These are phyloP conservation scores for Diaporthe citriasiana DNA, from an alignment of 2,329 filamentous ascomycete genomes.

Conservation along the genomic window DNA sequence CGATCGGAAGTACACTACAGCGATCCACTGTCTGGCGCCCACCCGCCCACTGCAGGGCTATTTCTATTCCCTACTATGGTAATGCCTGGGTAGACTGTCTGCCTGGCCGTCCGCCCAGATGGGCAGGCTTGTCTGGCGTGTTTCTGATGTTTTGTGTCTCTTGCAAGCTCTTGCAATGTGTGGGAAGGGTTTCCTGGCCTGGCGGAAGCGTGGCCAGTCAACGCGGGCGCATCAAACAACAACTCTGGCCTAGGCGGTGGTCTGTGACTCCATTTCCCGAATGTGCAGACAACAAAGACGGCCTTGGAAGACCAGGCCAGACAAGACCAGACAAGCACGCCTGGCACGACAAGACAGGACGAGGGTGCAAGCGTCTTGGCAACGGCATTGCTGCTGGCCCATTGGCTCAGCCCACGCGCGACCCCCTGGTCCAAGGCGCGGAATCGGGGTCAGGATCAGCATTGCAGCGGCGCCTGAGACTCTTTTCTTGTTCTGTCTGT, in stretches of 20 bases:
- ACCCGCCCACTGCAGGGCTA: slow-evolving; percentile 4
- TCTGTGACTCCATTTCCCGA: slow-evolving; percentile 11
- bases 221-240: slow-evolving; percentile 31
- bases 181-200: slow-evolving; percentile 31
- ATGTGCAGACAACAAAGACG: slow-evolving; percentile 2
- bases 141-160: slow-evolving; percentile 31
- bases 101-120: not conserved
- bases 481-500: slow-evolving; percentile 8
- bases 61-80: not conserved
- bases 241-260: slow-evolving; percentile 30
- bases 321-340: slow-evolving; percentile 32
- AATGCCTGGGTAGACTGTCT: not conserved
- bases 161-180: not conserved
- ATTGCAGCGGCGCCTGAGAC: slow-evolving; percentile 31
- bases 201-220: slow-evolving; percentile 24
- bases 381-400: not conserved
- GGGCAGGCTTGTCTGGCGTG: slow-evolving; percentile 17
- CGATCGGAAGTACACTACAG: slow-evolving; percentile 23
- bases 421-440: slow-evolving; percentile 31
- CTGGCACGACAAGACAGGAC: slow-evolving; percentile 29
- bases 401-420: slow-evolving; percentile 26
- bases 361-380: slow-evolving; percentile 23
- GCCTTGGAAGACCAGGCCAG: slow-evolving; percentile 22
- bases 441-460: slow-evolving; percentile 32
- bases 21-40: slow-evolving; percentile 18